These are phyloP conservation scores for Saccharomycopsis fibuligera DNA, from an alignment of 805 yeast genomes.

Conservation along the genomic window DNA sequence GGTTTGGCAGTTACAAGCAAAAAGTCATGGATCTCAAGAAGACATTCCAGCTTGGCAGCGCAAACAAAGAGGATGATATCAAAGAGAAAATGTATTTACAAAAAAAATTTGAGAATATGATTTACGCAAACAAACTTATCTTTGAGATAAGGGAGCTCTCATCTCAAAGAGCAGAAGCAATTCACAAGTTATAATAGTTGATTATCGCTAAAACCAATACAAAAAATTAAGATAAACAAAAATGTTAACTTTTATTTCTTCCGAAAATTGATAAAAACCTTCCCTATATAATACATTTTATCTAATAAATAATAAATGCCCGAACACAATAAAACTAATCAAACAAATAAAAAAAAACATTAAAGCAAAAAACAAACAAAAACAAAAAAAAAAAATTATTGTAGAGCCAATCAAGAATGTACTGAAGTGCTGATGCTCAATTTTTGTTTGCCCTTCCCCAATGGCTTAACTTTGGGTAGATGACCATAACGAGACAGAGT, in stretches of 20 bases:
- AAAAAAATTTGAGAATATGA: background rate
- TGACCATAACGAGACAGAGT: too few relatives aligned
- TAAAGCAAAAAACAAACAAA: background rate
- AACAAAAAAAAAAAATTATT: too few relatives aligned
- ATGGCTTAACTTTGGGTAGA: too few relatives aligned
- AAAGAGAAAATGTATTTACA: background rate
- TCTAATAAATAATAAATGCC: background rate
- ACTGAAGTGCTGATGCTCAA: too few relatives aligned
- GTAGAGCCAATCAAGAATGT: too few relatives aligned
- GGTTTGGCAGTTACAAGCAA: background rate
- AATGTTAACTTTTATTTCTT: too few relatives aligned
- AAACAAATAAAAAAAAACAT: background rate
- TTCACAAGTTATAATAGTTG: too few relatives aligned
- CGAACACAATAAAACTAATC: background rate
- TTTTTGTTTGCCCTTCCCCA: too few relatives aligned
- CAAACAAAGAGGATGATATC: background rate
- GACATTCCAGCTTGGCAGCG: background rate
- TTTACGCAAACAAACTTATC: conserved; percentile 1
- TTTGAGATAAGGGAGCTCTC: background rate
- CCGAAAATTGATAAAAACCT: conserved; percentile 1
- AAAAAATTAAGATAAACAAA: too few relatives aligned
- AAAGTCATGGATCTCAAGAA: background rate
- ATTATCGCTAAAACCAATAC: too few relatives aligned
- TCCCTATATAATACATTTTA: background rate
- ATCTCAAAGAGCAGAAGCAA: too few relatives aligned